A percentile compares a stretch with the other conserved stretches of the same genome.
phyloP scores from a whole-genome alignment of 768 basidiomycete genomes.

The Lactifluus volemus region DNA sequence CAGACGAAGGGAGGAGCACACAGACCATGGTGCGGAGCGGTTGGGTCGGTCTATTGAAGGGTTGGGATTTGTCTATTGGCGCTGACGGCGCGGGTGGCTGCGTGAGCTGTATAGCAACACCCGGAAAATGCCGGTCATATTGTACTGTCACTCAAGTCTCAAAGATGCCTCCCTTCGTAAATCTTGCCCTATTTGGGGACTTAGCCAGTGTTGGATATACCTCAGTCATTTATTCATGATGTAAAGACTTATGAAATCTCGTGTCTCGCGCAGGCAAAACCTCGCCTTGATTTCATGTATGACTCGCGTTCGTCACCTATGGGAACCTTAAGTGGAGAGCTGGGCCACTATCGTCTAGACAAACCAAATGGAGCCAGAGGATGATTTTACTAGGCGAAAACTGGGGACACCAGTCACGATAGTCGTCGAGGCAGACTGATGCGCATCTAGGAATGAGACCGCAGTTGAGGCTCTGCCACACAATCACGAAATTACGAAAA shows the following conservation, averaged over 20 bases:
- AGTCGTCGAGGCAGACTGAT: not conserved
- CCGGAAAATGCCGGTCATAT: not conserved
- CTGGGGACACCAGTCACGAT: not conserved
- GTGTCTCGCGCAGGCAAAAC: too few species aligned
- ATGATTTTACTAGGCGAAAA: not conserved
- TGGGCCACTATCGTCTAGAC: not conserved
- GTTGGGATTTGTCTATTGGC: not conserved
- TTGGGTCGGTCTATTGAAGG: not conserved
- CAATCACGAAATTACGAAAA: not conserved
- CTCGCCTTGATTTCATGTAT: not conserved
- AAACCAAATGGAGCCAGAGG: not conserved
- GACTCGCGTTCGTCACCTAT: not conserved
- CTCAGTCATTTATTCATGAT: not conserved
- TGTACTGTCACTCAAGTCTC: too few species aligned
- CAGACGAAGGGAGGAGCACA: not conserved
- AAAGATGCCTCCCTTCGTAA: too few species aligned
- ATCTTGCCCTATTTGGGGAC: too few species aligned
- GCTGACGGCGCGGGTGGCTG: not conserved
- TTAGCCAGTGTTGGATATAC: not conserved
- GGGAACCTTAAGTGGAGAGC: not conserved
- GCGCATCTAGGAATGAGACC: not conserved
- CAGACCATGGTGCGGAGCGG: constrained; percentile 4
- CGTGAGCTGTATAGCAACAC: constrained; percentile 7
- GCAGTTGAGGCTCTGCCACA: not conserved
- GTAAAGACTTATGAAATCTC: not conserved